phyloP scores from a whole-genome alignment of 106 monocot species.

The Dendrobium catenatum region DNA sequence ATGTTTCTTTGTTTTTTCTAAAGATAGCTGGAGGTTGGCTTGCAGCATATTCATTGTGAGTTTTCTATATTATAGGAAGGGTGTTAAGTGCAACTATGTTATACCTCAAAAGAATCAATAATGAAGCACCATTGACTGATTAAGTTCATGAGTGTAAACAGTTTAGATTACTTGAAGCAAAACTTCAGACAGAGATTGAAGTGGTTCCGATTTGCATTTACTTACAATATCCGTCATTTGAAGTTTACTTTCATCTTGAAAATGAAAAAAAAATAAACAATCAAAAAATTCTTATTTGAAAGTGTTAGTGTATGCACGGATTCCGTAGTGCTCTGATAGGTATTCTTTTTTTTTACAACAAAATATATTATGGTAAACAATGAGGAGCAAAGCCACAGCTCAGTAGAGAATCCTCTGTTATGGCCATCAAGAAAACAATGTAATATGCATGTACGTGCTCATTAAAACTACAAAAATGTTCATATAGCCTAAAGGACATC shows the following conservation, averaged over 20 bases:
- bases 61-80: background rate
- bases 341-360: too few species aligned
- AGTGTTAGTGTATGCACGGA: background rate
- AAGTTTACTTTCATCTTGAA: background rate
- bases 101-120: background rate
- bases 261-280: background rate
- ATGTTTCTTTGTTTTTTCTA: background rate
- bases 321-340: background rate
- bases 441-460: too few species aligned
- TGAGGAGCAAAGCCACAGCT: background rate
- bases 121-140: background rate
- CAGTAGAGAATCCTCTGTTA: too few species aligned
- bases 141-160: background rate
- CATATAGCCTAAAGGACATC: too few species aligned
- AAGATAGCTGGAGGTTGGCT: background rate
- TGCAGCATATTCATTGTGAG: background rate
- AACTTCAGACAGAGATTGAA: background rate
- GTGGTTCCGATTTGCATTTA: background rate
- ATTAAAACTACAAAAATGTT: too few species aligned
- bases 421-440: too few species aligned
- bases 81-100: background rate
- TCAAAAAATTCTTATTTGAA: too few species aligned
- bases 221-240: background rate
- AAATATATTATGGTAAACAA: background rate
- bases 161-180: background rate